phyloP scores from a whole-genome alignment of 768 basidiomycete genomes.

The Phallus indusiatus region DNA sequence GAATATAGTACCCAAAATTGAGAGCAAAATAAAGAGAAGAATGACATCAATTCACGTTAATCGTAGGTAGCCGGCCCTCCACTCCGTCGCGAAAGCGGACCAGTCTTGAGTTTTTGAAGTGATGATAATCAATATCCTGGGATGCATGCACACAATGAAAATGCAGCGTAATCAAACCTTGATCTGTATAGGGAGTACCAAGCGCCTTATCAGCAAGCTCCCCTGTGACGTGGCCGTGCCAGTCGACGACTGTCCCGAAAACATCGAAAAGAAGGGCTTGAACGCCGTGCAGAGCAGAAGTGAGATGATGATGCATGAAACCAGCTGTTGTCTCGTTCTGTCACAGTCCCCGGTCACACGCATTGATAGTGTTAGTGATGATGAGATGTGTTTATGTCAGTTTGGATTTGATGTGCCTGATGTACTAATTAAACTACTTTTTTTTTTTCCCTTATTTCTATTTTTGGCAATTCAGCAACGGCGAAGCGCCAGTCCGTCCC shows the following conservation, averaged over 20 bases:
- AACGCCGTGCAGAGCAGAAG: conserved; percentile 11
- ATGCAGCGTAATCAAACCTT: neutral
- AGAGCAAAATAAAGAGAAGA: neutral
- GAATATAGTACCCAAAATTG: neutral
- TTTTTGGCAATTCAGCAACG: too few relatives aligned
- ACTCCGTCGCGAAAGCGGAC: conserved; percentile 43
- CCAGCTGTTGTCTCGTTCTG: too few relatives aligned
- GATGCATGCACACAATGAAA: neutral
- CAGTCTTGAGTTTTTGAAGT: conserved; percentile 23
- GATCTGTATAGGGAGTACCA: neutral
- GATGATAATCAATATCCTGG: neutral
- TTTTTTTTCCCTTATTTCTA: too few relatives aligned
- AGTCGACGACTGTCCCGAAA: conserved; percentile 26
- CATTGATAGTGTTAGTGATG: too few relatives aligned
- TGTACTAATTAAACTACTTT: too few relatives aligned
- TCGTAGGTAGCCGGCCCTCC: conserved; percentile 42
- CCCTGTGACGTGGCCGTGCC: conserved; percentile 17
- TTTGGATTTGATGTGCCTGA: too few relatives aligned
- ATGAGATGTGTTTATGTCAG: too few relatives aligned
- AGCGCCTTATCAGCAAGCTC: neutral
- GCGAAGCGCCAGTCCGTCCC: too few relatives aligned
- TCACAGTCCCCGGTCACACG: too few relatives aligned
- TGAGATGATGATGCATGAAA: neutral
- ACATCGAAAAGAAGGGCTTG: conserved; percentile 25
- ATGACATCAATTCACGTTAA: conserved; percentile 30